A percentile compares a stretch with the other conserved stretches of the same genome.
Evolutionary conservation across 768 basidiomycete species (phyloP).

Genomic region (Suillus variegatus): DNA sequence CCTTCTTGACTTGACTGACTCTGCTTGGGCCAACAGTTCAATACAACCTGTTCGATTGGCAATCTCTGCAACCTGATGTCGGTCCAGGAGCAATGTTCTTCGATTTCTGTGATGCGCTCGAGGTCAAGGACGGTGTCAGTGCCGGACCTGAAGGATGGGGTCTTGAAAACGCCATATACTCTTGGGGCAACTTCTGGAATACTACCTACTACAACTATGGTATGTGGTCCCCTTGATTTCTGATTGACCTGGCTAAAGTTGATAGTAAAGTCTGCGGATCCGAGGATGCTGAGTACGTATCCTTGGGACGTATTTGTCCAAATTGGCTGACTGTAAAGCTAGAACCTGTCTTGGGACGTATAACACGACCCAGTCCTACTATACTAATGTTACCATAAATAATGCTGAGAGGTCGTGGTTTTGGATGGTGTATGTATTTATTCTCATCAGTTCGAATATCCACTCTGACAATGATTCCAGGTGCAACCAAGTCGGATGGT

Average conservation of each 20-base stretch:
- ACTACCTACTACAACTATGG: constrained; percentile 45
- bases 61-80: constrained; percentile 50
- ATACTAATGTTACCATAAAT: constrained; percentile 56
- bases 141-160: constrained; percentile 60
- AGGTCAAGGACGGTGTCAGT: constrained; percentile 37
- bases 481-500: constrained; percentile 69
- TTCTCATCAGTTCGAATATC: neutral
- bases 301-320: constrained; percentile 7
- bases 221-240: constrained; percentile 29
- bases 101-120: constrained; percentile 41
- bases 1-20: neutral
- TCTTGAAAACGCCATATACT: constrained; percentile 54
- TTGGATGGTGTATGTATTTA: constrained; percentile 61
- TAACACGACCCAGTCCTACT: constrained; percentile 39
- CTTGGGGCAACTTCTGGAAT: constrained; percentile 65
- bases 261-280: constrained; percentile 47
- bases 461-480: constrained; percentile 31
- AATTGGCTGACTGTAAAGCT: constrained; percentile 37
- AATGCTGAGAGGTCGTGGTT: constrained; percentile 63
- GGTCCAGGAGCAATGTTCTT: constrained; percentile 41
- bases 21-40: constrained; percentile 24
- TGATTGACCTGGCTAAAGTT: neutral
- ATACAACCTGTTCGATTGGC: constrained; percentile 62
- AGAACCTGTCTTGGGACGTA: constrained; percentile 45
- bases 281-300: constrained; percentile 46